phyloP scores from a whole-genome alignment of 208 protist genomes.

The Tritrichomonas musculus region DNA sequence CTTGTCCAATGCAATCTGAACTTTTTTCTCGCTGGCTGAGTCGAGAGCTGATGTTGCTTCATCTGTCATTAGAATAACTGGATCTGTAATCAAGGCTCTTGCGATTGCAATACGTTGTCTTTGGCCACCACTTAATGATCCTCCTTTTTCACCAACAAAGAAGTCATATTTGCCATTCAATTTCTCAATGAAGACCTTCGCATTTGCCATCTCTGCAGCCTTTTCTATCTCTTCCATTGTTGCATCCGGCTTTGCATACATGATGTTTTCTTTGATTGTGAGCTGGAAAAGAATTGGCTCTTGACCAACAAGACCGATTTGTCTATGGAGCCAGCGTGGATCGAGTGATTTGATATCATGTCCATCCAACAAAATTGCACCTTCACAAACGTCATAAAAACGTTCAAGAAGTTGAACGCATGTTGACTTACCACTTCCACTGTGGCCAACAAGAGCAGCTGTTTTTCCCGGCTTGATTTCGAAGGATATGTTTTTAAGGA shows the following conservation, averaged over 20 bases:
- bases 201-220: constrained; percentile 41
- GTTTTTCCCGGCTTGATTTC: constrained; percentile 34
- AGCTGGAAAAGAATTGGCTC: constrained; percentile 87
- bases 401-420: constrained; percentile 68
- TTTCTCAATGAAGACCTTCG: not conserved
- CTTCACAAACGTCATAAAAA: constrained; percentile 74
- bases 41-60: too few relatives aligned
- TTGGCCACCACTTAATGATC: too few relatives aligned
- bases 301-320: constrained; percentile 72
- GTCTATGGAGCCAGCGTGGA: not conserved
- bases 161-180: not conserved
- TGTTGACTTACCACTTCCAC: constrained; percentile 8
- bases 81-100: not conserved
- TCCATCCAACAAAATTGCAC: not conserved
- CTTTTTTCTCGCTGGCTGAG: constrained; percentile 67
- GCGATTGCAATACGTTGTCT: constrained; percentile 1
- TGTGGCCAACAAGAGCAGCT: constrained; percentile 41
- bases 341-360: too few relatives aligned
- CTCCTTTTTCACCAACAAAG: not conserved
- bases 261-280: constrained; percentile 84
- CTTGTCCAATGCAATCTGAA: constrained; percentile 63
- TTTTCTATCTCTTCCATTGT: constrained; percentile 71
- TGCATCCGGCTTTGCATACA: constrained; percentile 68
- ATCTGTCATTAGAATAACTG: not conserved
- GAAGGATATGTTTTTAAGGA: constrained; percentile 39